Percentiles rank a stretch among this genome's conserved stretches.
phyloP scores from a whole-genome alignment of 192 early-diverging fungal species.

The Kickxella alabastrina region DNA sequence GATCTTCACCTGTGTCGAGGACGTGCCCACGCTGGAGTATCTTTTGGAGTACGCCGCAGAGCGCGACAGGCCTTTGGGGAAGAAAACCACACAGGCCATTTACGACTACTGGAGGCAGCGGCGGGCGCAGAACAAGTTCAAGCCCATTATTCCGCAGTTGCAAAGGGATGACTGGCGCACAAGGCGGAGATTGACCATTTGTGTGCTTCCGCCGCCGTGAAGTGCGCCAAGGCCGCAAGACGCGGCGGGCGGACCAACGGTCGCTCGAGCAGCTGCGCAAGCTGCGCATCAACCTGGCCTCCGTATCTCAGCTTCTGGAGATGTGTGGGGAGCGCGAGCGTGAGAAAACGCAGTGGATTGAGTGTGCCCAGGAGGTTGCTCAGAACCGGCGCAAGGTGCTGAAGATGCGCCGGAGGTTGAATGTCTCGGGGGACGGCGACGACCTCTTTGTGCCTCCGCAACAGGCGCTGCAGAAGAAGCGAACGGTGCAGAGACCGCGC shows the following conservation, averaged over 20 bases:
- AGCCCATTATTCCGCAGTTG: slow-evolving; percentile 27
- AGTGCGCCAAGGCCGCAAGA: slow-evolving; percentile 81
- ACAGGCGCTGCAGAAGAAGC: slow-evolving; percentile 28
- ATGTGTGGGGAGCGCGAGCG: slow-evolving; percentile 76
- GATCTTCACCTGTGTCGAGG: slow-evolving; percentile 38
- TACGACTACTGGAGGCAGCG: slow-evolving; percentile 43
- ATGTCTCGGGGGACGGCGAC: slow-evolving; percentile 7
- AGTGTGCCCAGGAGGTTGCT: slow-evolving; percentile 59
- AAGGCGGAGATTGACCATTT: slow-evolving; percentile 86
- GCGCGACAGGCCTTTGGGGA: slow-evolving; percentile 24
- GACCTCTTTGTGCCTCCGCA: slow-evolving; percentile 44
- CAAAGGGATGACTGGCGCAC: slow-evolving; percentile 62
- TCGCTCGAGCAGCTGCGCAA: slow-evolving; percentile 82
- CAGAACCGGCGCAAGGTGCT: slow-evolving; percentile 24
- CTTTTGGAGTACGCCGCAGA: slow-evolving; percentile 38
- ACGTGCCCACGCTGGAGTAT: slow-evolving; percentile 37
- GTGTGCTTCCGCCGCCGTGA: slow-evolving; percentile 97
- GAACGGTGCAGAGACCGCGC: slow-evolving; percentile 19
- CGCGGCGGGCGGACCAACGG: slow-evolving; percentile 77
- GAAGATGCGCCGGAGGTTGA: slow-evolving; percentile 36
- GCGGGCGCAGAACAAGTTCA: slow-evolving; percentile 16
- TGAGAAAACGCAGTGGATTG: slow-evolving; percentile 66
- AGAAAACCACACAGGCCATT: slow-evolving; percentile 5
- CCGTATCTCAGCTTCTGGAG: slow-evolving; percentile 72
- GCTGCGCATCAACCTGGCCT: slow-evolving; percentile 75